Evolutionary conservation across 2,329 filamentous ascomycete genomes (phyloP), one percentile per base, ranked within the genome.

Genomic region (Aureobasidium sp.): DNA sequence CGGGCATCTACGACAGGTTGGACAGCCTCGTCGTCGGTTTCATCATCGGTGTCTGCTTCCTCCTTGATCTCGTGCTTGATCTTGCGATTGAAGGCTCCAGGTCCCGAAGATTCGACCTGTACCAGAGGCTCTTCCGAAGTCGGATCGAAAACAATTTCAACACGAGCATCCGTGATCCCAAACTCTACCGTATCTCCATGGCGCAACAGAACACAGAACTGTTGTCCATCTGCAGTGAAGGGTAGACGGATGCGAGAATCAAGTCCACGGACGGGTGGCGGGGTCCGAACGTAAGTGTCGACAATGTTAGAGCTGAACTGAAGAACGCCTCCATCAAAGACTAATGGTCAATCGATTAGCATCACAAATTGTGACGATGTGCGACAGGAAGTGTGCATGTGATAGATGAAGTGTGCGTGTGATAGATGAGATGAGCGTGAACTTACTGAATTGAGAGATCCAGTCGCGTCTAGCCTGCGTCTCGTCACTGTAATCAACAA

Each of bases 51-150:
- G 27, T 61, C 59, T 6, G 8, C 41, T 54, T 47, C 41, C 3
- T 61, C 25, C 25, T 54, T 48, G 59, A 55, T 30, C 34, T 44
- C 48, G 30, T 16, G n/a, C 42, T 58, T 58, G n/a, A 58, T 48
- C 16, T 16, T 36, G 41, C 6, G 41, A 58, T 30, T 9, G 10
- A 16, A 10, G 44, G 34, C 34, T 16, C 54, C 54, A 5, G 42
- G 54, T 34, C 57, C 59, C 10, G 59, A 61, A 14, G 59, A 61
- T 8, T 54, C 59, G 10, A 61, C 59, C 5, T 61, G 47, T 1
- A 61, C 42, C 14, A 41, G 16, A 5, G 25, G n/a, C 4, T 39
- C 30, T 8, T n/a, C 45, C 27, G 27, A 30, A 25, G 8, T 5
- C 3, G 34, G 16, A 16, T 48, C 59, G 11, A 55, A 55, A 1